Evolutionary conservation across 495 filamentous ascomycete genomes (phyloP), one percentile per base, ranked within the genome.

Genomic region (Penicillium odoratum): DNA sequence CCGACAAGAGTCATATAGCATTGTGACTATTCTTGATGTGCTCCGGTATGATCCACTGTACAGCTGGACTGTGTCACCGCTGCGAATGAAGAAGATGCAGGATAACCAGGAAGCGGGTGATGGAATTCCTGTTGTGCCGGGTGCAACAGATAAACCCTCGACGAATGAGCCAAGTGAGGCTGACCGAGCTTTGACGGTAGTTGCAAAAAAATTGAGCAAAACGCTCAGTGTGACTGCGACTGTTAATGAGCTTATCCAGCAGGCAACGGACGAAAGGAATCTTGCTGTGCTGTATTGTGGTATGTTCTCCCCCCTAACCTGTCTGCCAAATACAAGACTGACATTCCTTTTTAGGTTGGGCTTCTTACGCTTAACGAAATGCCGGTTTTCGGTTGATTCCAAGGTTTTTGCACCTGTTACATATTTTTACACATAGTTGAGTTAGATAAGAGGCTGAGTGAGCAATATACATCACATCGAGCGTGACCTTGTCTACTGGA

Each of bases 11-110:
- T 88, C 86, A 0, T 95, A 95, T 62, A 91, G 87, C 62, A 98
- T 98, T 70, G 96, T 94, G 90, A 97, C 93, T 4, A 93, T 98
- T 45, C 83, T 98, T 0, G 93, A 97, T 64, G 94, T 97, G 29
- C 80, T 98, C 51, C 88, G 95, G 18, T 97, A 97, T 66, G 94
- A 98, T 78, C 95, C 94, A 3, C 79, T 99, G 57, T 96, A 97
- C 71, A 92, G 82, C 65, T 99, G 94, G 94, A 90, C 89, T 16
- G 85, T 98, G 18, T 94, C 91, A n/a, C 93, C 94, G 0, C 74
- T 96, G 50, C 84, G 92, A 48, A 83, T 96, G 73, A 87, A 85
- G 70, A 80, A 82, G 42, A 89, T 91, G 81, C 88, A 91, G 61
- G 84, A 88, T 16, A 80, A 78, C 25, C 75, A 83, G 47, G 83